Evolutionary conservation across 106 monocot species (phyloP), one percentile per base, ranked within the genome.

Genomic region (Dendrobium officinale): DNA sequence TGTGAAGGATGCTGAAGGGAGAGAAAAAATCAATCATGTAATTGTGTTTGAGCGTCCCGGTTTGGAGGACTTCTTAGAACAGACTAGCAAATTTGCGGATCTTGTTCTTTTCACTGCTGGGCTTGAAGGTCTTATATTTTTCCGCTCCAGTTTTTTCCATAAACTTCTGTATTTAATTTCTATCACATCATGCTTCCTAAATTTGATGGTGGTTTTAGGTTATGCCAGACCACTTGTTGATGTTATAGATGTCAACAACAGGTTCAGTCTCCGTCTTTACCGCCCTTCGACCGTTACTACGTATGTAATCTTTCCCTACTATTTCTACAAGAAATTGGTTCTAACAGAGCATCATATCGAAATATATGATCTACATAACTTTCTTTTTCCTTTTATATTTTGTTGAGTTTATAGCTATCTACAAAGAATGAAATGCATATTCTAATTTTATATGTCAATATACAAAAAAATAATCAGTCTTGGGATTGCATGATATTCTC

Each of bases 201-300:
- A 37, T 81, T 19, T 44, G 43, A 31, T 42, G 20, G 26, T 48
- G 81, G 11, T 85, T 81, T 81, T 90, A 95, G 95, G 95, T 77
- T 95, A 95, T 86, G 95, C 92, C 17, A 92, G 87, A 48, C 95
- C 95, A 27, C 90, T 95, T 81, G 90, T 95, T 82, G 95, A 95
- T 81, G 90, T 78, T 89, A 95, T 95, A 67, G 92, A 95, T 85
- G 56, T 75, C 58, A 85, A 83, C 4, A 95, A 89, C 45, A 92
- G 77, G 85, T 92, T 95, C 80, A 84, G 77, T 41, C 81, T 80
- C 79, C 87, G 95, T 64, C 88, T 95, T 73, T 95, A 95, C 78
- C 86, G 92, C 0, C 92, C 92, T 54, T 77, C 92, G 64, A 95
- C 95, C n/a, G 86, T 87, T 77, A 85, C 79, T 78, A 95, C 92